Conservation (phyloP, 768 basidiomycete species). For the Serendipita indica region DNA sequence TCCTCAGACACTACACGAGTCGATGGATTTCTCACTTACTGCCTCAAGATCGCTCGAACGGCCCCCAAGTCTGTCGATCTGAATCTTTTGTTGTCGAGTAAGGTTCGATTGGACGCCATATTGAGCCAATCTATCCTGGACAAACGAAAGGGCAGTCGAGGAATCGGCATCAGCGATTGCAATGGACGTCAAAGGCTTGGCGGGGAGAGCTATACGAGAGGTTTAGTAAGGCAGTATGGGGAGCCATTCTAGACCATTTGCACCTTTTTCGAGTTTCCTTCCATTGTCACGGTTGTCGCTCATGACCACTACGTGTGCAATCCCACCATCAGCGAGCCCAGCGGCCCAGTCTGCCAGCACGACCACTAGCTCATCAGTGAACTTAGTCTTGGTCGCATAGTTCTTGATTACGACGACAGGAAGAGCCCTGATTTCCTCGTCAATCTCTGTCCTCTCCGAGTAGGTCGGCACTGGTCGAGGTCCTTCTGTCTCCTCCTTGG, state of each 20-base stretch:
- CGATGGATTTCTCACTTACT: conserved; percentile 24
- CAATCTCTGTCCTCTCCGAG: background rate
- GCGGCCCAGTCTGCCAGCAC: conserved; percentile 80
- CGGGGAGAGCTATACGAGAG: conserved; percentile 51
- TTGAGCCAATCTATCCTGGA: conserved; percentile 58
- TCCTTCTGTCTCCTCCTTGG: conserved; percentile 14
- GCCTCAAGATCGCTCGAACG: conserved; percentile 79
- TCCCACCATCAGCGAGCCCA: conserved; percentile 63
- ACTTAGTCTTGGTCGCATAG: conserved; percentile 43
- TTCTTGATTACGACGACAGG: conserved; percentile 82
- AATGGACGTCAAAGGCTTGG: conserved; percentile 67
- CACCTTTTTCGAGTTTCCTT: conserved; percentile 72
- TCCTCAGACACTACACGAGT: background rate
- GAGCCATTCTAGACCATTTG: conserved; percentile 6
- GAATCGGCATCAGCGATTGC: conserved; percentile 76
- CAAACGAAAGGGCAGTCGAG: conserved; percentile 61
- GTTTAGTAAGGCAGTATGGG: background rate
- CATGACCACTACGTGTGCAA: conserved; percentile 34
- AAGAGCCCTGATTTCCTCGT: conserved; percentile 38
- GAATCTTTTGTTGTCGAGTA: conserved; percentile 36
- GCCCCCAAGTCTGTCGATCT: conserved; percentile 71
- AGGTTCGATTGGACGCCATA: conserved; percentile 33
- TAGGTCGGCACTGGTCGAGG: background rate
- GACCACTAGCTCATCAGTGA: conserved; percentile 55
- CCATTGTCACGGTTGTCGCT: conserved; percentile 82